Evolutionary conservation across 306 rosid genomes (phyloP), one percentile per base, ranked within the genome.

Genomic region (Dalbergia cochinchinensis): DNA sequence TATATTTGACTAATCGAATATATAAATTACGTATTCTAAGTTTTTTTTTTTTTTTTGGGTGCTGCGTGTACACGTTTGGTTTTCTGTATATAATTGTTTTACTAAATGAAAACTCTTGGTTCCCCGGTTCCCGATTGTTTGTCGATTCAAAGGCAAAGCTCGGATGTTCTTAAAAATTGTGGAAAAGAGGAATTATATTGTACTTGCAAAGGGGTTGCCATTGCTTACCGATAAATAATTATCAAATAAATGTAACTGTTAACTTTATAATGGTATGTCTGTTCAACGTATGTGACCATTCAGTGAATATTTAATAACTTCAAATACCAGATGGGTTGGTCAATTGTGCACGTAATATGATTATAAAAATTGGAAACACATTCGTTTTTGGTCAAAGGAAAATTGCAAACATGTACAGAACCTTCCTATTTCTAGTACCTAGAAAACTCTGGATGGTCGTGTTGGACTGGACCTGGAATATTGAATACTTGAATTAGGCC

Each of bases 311-410:
- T 72, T 50, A 13, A 48, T 39, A 15, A 44, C 51, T 33, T 20
- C 1, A 54, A 59, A 74, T 15, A 22, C 14, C 59, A 75, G 68
- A 35, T 4, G 58, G 20, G 58, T 66, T 44, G 50, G 57, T 80
- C 65, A 81, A 58, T 44, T 69, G 18, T 19, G 26, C 69, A 33
- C 48, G 22, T 10, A 20, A 54, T 22, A 14, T 54, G 8, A 12
- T 22, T 11, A 51, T 1, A 66, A 58, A 14, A 18, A 4, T n/a
- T 13, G 57, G 65, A 74, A 74, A 34, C 19, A 53, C 31, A 0
- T 26, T 26, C 3, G 6, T 4, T 37, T 37, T 37, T 37, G 41
- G 41, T 37, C 41, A 37, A 37, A 37, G 37, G 45, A 45, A 15
- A 18, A 4, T 16, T 14, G 58, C 59, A 74, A 74, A 20, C 20